Evolutionary conservation across 1,139 yeast genomes (phyloP), one percentile per base, ranked within the genome.

Genomic region (Scheffersomyces stambukii): DNA sequence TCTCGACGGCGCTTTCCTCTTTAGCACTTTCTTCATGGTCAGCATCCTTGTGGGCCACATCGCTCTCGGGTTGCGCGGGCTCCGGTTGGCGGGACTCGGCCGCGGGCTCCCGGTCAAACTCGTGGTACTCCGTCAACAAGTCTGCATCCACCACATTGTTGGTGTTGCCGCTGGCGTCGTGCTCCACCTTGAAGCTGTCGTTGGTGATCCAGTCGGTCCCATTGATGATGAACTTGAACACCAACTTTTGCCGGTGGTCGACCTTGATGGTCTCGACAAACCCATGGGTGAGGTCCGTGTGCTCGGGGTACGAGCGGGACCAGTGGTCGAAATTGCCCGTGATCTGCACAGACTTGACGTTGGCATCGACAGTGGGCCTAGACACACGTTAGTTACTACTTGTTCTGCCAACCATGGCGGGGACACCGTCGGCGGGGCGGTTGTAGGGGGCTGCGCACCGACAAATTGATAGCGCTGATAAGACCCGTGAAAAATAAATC

Each of bases 261-360:
- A 60, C 44, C 23, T 39, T 46, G 16, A 60, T 36, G 10, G 29
- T 24, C 5, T 36, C 33, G 17, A 21, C 21, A 27, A 30, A 30
- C 21, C 33, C 37, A 15, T 33, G 36, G 10, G 27, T 16, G 28
- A 40, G 30, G 5, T 32, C n/a, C n/a, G n/a, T 8, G n/a, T 9
- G 10, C 36, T 32, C 28, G 8, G 42, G 44, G 20, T 39, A 43
- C 8, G 48, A 41, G 32, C 51, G 44, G 11, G 57, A 38, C 73
- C 74, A 67, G 30, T 57, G 41, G 35, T 66, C 70, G 40, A 66
- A 67, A 33, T 48, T 57, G 4, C 74, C 74, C 3, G 73, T 66
- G 19, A 66, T 57, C 25, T 55, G 55, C 18, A 66, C 57, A 5
- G 58, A 46, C 10, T 42, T 32, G 26, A 42, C 40, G n/a, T 34